Conservation (phyloP, 352 stramenopile species). For the Phytophthora pistaciae region DNA sequence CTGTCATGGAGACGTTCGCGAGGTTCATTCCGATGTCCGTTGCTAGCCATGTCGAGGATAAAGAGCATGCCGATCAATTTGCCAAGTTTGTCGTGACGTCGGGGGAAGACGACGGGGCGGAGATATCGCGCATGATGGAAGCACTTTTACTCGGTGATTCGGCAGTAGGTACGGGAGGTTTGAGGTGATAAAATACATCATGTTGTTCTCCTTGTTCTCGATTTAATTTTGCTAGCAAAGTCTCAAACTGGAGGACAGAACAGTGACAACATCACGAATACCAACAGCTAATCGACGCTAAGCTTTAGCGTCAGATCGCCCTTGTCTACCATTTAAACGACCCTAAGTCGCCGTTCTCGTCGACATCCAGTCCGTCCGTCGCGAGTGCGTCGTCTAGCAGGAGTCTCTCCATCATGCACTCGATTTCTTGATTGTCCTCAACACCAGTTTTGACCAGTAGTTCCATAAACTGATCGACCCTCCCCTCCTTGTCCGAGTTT, state of each 20-base stretch:
- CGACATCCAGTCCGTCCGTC: slow-evolving; percentile 22
- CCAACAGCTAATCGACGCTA: too few relatives aligned
- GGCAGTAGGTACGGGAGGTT: background rate
- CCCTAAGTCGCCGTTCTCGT: slow-evolving; percentile 16
- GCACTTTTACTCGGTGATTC: slow-evolving; percentile 16
- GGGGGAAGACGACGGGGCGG: slow-evolving; percentile 25
- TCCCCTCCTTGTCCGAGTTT: slow-evolving; percentile 1
- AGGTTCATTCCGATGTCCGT: slow-evolving; percentile 28
- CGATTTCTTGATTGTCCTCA: slow-evolving; percentile 31
- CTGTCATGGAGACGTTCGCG: slow-evolving; percentile 18
- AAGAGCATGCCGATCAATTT: slow-evolving; percentile 20
- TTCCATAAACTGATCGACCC: slow-evolving; percentile 34
- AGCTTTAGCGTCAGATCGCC: too few relatives aligned
- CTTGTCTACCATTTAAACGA: background rate
- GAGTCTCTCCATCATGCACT: slow-evolving; percentile 30
- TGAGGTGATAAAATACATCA: background rate
- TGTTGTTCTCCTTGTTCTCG: too few relatives aligned
- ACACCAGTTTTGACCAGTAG: slow-evolving; percentile 27
- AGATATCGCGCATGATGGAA: slow-evolving; percentile 35
- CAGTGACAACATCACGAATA: too few relatives aligned
- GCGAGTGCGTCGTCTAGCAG: slow-evolving; percentile 30
- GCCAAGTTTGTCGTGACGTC: slow-evolving; percentile 30
- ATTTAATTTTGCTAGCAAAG: too few relatives aligned
- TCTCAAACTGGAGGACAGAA: too few relatives aligned
- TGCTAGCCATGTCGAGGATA: background rate